These are phyloP conservation scores for Saraca asoca DNA, from an alignment of 331 rosid genomes.

Conservation along the genomic window DNA sequence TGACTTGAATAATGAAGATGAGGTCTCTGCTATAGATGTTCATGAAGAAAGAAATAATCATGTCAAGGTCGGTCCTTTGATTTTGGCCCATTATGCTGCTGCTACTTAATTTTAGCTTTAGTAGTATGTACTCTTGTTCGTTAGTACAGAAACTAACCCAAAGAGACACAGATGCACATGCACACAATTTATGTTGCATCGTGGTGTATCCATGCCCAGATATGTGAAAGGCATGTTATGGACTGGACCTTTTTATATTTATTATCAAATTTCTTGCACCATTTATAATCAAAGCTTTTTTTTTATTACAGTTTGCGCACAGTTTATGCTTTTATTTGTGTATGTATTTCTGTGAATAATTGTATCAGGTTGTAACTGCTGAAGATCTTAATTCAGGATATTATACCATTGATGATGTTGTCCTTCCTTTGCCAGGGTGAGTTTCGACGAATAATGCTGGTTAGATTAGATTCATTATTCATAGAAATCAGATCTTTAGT, in stretches of 20 bases:
- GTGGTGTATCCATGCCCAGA: background rate
- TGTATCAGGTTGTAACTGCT: conserved; percentile 63
- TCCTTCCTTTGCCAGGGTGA: conserved; percentile 98
- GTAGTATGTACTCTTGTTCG: conserved; percentile 25
- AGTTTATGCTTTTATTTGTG: conserved; percentile 2
- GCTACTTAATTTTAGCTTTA: conserved; percentile 12
- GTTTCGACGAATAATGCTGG: conserved; percentile 29
- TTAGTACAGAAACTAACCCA: background rate
- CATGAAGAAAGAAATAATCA: conserved; percentile 46
- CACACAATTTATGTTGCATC: conserved; percentile 8
- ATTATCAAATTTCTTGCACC: conserved; percentile 2
- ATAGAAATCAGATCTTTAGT: conserved; percentile 6
- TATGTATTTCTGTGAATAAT: no score
- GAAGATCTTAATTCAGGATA: conserved; percentile 66
- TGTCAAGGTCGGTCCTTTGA: conserved; percentile 64
- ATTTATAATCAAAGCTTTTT: background rate
- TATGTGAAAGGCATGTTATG: background rate
- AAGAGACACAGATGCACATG: background rate
- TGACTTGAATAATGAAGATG: conserved; percentile 58
- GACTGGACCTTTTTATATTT: background rate
- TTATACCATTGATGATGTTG: conserved; percentile 73
- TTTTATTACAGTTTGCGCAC: background rate
- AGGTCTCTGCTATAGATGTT: conserved; percentile 46
- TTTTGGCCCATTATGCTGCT: conserved; percentile 24
- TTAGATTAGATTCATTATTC: conserved; percentile 15